These are phyloP conservation scores for Talaromyces sp. DNA, from an alignment of 2,329 filamentous ascomycete species.

Conservation along the genomic window DNA sequence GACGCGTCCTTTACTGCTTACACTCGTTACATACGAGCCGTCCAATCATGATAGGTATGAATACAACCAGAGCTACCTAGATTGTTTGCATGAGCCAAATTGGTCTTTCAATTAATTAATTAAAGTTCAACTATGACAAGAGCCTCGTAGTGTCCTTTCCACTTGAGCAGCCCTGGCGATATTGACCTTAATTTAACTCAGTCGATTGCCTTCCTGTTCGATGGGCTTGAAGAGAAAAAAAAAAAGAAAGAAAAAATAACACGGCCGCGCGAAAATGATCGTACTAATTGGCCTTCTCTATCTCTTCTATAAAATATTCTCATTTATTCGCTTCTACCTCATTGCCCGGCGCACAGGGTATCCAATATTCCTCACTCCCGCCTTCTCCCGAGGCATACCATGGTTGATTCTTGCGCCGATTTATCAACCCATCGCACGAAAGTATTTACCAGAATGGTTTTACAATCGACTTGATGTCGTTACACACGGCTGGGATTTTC, in stretches of 20 bases:
- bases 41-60: background rate
- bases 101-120: too few species aligned
- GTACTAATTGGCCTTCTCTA: background rate
- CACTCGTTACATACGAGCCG: background rate
- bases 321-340: background rate
- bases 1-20: too few species aligned
- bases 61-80: background rate
- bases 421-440: slow-evolving; percentile 23
- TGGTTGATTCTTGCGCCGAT: slow-evolving; percentile 33
- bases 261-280: background rate
- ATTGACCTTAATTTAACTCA: too few species aligned
- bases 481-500: slow-evolving; percentile 40
- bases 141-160: too few species aligned
- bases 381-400: slow-evolving; percentile 22
- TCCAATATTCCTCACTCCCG: slow-evolving; percentile 27
- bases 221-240: too few species aligned
- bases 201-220: background rate
- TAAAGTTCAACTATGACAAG: too few species aligned
- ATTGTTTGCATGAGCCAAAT: too few species aligned
- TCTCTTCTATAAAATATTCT: background rate
- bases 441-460: slow-evolving; percentile 29
- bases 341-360: slow-evolving; percentile 29
- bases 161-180: too few species aligned
- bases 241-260: too few species aligned
- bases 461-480: slow-evolving; percentile 28